Evolutionary conservation across 225 moss, liverwort and hornwort species (phyloP).

Genomic region (Antitrichia curtipendula): DNA sequence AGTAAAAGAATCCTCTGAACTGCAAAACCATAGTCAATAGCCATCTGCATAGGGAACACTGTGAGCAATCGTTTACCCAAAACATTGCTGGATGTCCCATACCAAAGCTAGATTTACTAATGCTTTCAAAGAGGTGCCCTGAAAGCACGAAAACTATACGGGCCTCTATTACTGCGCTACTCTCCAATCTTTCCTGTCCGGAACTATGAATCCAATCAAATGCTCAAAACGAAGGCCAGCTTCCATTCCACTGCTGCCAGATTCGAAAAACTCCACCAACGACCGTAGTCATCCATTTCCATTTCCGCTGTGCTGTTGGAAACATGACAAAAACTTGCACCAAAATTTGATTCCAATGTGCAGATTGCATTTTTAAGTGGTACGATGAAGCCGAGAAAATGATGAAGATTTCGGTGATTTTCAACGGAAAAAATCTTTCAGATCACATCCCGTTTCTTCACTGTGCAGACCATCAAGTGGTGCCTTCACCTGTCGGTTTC

Average conservation of each 20-base stretch:
- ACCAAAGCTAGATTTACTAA: neutral
- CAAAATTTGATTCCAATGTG: neutral
- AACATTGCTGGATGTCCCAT: neutral
- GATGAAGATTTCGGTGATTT: neutral
- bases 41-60: neutral
- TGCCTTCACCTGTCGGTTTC: conserved; percentile 6
- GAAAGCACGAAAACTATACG: neutral
- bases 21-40: neutral
- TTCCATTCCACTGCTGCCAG: neutral
- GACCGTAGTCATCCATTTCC: neutral
- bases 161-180: neutral
- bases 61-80: neutral
- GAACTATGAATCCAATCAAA: neutral
- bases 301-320: neutral
- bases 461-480: neutral
- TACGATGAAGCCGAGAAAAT: neutral
- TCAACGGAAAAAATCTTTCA: neutral
- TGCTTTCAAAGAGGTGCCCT: neutral
- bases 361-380: neutral
- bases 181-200: neutral
- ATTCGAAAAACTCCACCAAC: neutral
- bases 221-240: neutral
- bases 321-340: neutral
- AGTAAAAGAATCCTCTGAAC: neutral
- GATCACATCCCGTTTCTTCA: neutral